Conservation (phyloP, 2,329 filamentous ascomycete genomes). For the Knufia petricola region DNA sequence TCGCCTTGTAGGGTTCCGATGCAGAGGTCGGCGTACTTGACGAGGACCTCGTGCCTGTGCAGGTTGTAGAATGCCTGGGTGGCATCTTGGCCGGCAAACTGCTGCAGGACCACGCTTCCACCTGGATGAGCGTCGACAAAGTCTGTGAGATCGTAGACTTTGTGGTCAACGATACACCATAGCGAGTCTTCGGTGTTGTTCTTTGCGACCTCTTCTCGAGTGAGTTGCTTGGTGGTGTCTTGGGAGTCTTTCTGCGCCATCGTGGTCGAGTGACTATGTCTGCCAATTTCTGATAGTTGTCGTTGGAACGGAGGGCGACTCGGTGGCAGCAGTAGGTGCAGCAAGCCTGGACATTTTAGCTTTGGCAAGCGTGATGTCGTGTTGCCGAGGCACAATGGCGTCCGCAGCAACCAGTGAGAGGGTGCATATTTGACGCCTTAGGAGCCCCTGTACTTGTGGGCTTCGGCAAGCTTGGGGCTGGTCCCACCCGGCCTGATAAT, state of each 20-base stretch:
- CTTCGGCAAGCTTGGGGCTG: too few species aligned
- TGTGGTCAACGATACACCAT: conserved; percentile 49
- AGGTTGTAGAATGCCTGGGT: conserved; percentile 61
- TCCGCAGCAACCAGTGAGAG: neutral
- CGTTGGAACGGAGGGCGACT: too few species aligned
- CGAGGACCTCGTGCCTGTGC: conserved; percentile 78
- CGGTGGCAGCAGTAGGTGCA: neutral
- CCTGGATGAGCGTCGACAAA: conserved; percentile 52
- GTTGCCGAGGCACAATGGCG: neutral
- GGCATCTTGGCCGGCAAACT: conserved; percentile 35
- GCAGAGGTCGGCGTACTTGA: conserved; percentile 65
- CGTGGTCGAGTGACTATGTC: too few species aligned
- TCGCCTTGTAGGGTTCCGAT: conserved; percentile 69
- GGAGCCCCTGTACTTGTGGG: too few species aligned
- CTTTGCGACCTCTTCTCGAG: conserved; percentile 32
- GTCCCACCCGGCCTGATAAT: too few species aligned
- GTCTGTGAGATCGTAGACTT: conserved; percentile 51
- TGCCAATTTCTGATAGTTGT: too few species aligned
- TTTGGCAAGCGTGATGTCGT: neutral
- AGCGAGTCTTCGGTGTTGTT: conserved; percentile 42
- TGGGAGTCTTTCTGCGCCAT: conserved; percentile 10
- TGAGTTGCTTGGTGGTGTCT: conserved; percentile 12
- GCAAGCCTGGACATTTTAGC: neutral
- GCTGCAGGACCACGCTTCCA: conserved; percentile 32
- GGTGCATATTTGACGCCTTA: neutral